Conservation (phyloP, 2,329 filamentous ascomycete species). For the Acrodontium crateriforme region DNA sequence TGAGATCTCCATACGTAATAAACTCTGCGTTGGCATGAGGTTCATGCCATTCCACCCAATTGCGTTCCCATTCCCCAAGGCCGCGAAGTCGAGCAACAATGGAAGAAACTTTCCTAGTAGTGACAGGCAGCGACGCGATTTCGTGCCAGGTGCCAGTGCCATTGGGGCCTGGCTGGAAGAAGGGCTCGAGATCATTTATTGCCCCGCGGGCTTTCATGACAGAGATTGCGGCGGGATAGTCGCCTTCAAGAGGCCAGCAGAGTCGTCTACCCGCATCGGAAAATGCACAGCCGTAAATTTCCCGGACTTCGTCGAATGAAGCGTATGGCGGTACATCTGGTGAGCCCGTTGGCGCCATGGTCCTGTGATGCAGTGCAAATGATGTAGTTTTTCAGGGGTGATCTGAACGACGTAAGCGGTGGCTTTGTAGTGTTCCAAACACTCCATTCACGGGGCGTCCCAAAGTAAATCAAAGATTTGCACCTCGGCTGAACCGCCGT, state of each 20-base stretch:
- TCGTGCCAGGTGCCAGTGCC: conserved; percentile 4
- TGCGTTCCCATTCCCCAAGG: conserved; percentile 1
- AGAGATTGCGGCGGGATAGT: conserved; percentile 3
- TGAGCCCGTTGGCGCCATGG: too few relatives aligned
- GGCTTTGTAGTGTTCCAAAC: too few relatives aligned
- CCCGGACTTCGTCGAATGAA: too few relatives aligned
- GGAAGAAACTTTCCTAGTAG: conserved; percentile 2
- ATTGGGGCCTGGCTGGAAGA: conserved; percentile 2
- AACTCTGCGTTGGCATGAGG: conserved; percentile 4
- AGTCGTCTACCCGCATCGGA: conserved; percentile 3
- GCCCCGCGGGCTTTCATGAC: conserved; percentile 3
- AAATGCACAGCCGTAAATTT: not conserved
- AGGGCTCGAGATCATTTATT: conserved; percentile 2
- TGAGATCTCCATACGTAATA: conserved; percentile 3
- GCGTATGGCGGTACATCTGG: too few relatives aligned
- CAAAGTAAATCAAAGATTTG: too few relatives aligned
- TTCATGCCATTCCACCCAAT: conserved; percentile 1
- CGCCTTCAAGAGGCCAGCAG: conserved; percentile 2
- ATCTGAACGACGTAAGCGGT: too few relatives aligned
- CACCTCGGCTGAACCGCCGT: too few relatives aligned
- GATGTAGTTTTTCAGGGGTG: too few relatives aligned
- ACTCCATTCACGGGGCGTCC: too few relatives aligned
- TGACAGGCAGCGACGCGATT: conserved; percentile 3
- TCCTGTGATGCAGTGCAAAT: too few relatives aligned
- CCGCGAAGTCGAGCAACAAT: conserved; percentile 2